Base-by-base conservation (phyloP, 2,329 filamentous ascomycete genomes). In the Aureobasidium melanogenum region DNA sequence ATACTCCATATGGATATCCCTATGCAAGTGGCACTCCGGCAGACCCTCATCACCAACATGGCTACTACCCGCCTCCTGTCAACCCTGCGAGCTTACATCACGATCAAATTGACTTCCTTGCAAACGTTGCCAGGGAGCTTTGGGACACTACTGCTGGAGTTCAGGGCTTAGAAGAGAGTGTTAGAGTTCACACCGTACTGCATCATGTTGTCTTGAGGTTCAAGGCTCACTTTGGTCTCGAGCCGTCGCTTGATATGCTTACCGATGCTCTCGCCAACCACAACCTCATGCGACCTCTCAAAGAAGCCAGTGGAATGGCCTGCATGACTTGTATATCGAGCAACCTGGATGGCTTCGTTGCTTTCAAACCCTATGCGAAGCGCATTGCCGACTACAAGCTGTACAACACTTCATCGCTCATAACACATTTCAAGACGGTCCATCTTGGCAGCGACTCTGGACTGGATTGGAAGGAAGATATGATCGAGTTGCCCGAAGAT, bases 161-260 rank as follows among this genome's bases (percentile, higher is more conserved):
- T 64, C 83, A 83, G 66, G 81, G 85, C 55, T 73, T 90, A 17
- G 80, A 85, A 15, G 80, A 82, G 41, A 82, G 81, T 63, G 78
- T 89, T 50, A 84, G 84, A 65, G 78, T 88, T 17, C 82, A 82
- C 63, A 80, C 84, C 50, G 76, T 88, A 10, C 79, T 92, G 44
- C 79, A 87, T 68, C 84, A 88, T 69, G 74, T 85, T 56, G 77
- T 82, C 61, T 79, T 79, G 60, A 78, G 77, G 38, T 89, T 86
- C 68, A 76, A 79, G 46, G 71, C 80, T 17, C 78, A 77, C 52
- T 89, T 86, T 69, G 75, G 75, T 17, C 78, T 84, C 63, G 78
- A 80, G 43, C 82, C 84, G 0, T 76, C 80, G 9, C 69, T 91
- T 36, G 73, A 82, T 80, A 61, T 85, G 84, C 71, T 80, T 63